Evolutionary conservation across 2,329 filamentous ascomycete species (phyloP).

Genomic region (Phialophora tarda): DNA sequence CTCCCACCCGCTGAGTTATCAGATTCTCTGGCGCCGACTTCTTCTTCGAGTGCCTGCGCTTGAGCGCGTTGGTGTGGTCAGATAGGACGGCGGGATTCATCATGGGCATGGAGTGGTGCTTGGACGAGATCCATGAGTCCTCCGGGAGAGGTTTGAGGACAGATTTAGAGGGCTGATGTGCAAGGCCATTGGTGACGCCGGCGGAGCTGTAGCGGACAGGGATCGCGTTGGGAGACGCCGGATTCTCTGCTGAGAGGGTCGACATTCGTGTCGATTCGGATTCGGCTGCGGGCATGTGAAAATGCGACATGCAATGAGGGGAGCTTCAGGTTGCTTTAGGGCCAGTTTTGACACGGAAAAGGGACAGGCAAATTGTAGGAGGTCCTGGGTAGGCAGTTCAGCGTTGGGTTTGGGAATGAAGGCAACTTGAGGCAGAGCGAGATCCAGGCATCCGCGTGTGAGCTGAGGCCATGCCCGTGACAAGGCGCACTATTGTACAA

Average conservation of each 20-base stretch:
- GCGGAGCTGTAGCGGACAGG: constrained; percentile 75
- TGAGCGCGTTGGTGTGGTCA: constrained; percentile 34
- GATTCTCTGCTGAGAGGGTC: constrained; percentile 36
- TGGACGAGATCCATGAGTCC: constrained; percentile 63
- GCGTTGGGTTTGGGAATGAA: not conserved
- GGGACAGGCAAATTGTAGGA: not conserved
- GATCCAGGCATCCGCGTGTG: not conserved
- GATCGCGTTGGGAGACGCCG: constrained; percentile 67
- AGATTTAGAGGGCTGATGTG: constrained; percentile 43
- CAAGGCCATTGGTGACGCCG: constrained; percentile 50
- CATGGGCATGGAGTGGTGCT: constrained; percentile 30
- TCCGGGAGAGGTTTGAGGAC: constrained; percentile 64
- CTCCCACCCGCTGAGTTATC: constrained; percentile 19
- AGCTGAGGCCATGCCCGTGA: constrained; percentile 6
- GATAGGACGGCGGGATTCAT: constrained; percentile 13
- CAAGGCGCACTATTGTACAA: not conserved
- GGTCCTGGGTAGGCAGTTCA: not conserved
- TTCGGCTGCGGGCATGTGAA: constrained; percentile 26
- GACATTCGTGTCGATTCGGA: constrained; percentile 26
- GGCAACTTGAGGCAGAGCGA: not conserved
- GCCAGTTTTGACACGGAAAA: not conserved
- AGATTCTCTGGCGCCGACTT: constrained; percentile 33
- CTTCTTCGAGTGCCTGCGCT: constrained; percentile 36
- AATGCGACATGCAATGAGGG: constrained; percentile 5
- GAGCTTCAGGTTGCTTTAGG: not conserved